phyloP scores from a whole-genome alignment of 768 basidiomycete genomes.

The Trametes cubensis region DNA sequence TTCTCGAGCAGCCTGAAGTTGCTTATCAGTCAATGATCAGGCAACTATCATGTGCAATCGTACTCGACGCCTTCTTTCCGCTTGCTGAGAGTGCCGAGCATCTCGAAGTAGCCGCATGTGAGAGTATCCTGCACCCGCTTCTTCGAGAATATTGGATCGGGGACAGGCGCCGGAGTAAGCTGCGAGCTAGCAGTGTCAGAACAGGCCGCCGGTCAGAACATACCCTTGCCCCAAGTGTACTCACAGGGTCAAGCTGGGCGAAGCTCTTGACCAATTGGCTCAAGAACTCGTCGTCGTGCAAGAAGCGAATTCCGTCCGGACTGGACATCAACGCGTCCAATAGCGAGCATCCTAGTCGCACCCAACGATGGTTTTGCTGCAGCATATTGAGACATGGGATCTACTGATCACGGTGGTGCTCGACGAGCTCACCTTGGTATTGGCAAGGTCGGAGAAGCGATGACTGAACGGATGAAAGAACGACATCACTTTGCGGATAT shows the following conservation, averaged over 20 bases:
- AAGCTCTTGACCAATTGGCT: conserved; percentile 84
- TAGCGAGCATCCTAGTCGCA: conserved; percentile 79
- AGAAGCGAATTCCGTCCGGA: conserved; percentile 81
- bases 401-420: not conserved
- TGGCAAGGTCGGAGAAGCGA: conserved; percentile 82
- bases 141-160: conserved; percentile 85
- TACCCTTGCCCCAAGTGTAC: conserved; percentile 26
- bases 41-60: conserved; percentile 35
- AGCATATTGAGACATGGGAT: too few relatives aligned
- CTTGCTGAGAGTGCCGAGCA: conserved; percentile 90
- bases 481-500: conserved; percentile 85
- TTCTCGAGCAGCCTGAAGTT: conserved; percentile 77
- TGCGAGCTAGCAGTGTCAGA: conserved; percentile 31
- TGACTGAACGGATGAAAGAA: conserved; percentile 93
- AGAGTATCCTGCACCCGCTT: conserved; percentile 79
- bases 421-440: conserved; percentile 53
- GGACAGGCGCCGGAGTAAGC: conserved; percentile 73
- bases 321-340: conserved; percentile 82
- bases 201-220: not conserved
- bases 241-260: conserved; percentile 88
- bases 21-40: not conserved
- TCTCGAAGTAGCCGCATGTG: conserved; percentile 92
- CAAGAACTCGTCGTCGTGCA: conserved; percentile 86
- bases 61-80: conserved; percentile 89
- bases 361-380: conserved; percentile 85